Percentiles rank a stretch among this genome's conserved stretches.
Evolutionary conservation across 2,329 filamentous ascomycete genomes (phyloP).

Genomic region (Stemphylium beticola): DNA sequence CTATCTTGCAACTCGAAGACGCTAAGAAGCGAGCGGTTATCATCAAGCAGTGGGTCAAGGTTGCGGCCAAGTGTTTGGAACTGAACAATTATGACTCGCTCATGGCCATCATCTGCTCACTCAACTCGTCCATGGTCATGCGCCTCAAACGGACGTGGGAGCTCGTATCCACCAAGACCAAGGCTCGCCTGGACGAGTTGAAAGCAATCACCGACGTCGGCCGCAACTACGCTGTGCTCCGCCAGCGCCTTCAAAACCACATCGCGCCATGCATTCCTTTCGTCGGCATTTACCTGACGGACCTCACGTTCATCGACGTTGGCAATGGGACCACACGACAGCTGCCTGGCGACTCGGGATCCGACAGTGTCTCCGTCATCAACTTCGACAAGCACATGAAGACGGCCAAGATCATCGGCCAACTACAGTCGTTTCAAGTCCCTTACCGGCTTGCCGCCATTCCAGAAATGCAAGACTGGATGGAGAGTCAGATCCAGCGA

Average conservation of each 20-base stretch:
- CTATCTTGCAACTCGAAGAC: conserved; percentile 86
- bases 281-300: conserved; percentile 93
- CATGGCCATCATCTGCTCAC: conserved; percentile 94
- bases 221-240: conserved; percentile 88
- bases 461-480: conserved; percentile 90
- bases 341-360: conserved; percentile 63
- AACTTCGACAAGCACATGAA: conserved; percentile 98
- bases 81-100: conserved; percentile 95
- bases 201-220: conserved; percentile 87
- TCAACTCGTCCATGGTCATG: conserved; percentile 90
- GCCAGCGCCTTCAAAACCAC: conserved; percentile 81
- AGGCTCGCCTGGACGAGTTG: conserved; percentile 76
- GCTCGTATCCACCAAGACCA: conserved; percentile 80
- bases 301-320: conserved; percentile 93
- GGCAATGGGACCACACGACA: conserved; percentile 88
- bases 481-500: conserved; percentile 78
- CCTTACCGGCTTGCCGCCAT: conserved; percentile 84
- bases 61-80: conserved; percentile 83
- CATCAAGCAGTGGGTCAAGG: conserved; percentile 99
- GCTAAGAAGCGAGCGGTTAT: conserved; percentile 87
- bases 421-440: conserved; percentile 94
- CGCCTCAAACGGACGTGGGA: conserved; percentile 94
- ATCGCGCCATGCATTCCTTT: conserved; percentile 94
- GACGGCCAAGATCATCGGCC: conserved; percentile 93
- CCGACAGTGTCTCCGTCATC: conserved; percentile 79